Evolutionary conservation across 176 grass and related monocot genomes (phyloP), one percentile per base, ranked within the genome.

Genomic region (Ananas comosus): DNA sequence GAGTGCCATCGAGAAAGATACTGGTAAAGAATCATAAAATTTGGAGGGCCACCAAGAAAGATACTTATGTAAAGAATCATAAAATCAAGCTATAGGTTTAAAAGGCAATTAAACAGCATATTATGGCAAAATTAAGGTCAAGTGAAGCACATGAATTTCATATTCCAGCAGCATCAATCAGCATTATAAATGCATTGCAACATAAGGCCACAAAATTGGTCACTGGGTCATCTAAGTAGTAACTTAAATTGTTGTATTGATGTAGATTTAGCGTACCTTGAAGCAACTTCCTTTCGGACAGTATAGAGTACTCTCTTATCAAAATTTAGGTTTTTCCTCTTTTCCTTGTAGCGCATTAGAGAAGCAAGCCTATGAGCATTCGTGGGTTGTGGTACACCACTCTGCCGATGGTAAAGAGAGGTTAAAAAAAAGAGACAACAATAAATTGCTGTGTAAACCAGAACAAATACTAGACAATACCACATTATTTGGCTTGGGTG

Each of bases 251-350:
- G 7, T 22, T 27, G 3, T 10, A 22, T 14, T 33, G 10, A 0
- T 14, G 2, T 51, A 1, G 18, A 11, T 17, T n/a, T 17, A 1
- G 5, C 2, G 3, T 71, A 82, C 84, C 80, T 64, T 0, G 54
- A 76, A 42, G 85, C 80, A 13, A 87, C 78, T 9, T 80, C 57
- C 50, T 50, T 77, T 17, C 85, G 73, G 51, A 68, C 52, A 58
- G 33, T 73, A 78, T 83, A 78, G 12, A 73, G 68, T 4, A 82
- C 73, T 74, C 67, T 83, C 12, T 75, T 78, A 11, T 82, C 54
- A 33, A 68, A 72, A 11, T 51, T 76, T 2, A 77, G 47, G 69
- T 48, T 80, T 71, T 76, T 80, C 57, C 69, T 77, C 33, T 80
- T 80, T 79, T 77, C 70, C 23, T 65, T 68, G 73, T 80, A 83